Evolutionary conservation across 2,329 filamentous ascomycete species (phyloP).

Genomic region (Aspergillus sojae): DNA sequence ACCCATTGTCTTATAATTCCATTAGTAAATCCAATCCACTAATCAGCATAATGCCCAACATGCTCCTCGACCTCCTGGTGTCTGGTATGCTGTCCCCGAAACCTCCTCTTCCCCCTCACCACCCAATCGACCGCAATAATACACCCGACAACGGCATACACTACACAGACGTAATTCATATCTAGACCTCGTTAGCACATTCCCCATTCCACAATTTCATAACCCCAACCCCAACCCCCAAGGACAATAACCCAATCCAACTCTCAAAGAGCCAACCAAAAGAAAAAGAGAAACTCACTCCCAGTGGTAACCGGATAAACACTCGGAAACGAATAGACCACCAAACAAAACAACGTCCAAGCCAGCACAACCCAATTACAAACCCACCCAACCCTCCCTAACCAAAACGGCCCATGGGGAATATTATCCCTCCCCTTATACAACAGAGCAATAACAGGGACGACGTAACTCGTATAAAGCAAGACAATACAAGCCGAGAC

Average conservation of each 20-base stretch:
- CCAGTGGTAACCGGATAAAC: conserved; percentile 30
- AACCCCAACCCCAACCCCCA: too few relatives aligned
- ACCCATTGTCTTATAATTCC: background rate
- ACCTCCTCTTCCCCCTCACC: conserved; percentile 27
- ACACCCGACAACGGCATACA: conserved; percentile 29
- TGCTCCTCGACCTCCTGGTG: conserved; percentile 7
- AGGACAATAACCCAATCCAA: too few relatives aligned
- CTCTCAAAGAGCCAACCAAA: background rate
- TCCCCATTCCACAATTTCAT: too few relatives aligned
- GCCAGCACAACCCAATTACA: conserved; percentile 46
- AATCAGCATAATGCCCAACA: background rate
- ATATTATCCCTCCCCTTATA: conserved; percentile 47
- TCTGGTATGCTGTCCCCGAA: conserved; percentile 27
- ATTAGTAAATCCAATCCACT: background rate
- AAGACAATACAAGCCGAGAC: conserved; percentile 50
- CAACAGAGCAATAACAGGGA: conserved; percentile 51
- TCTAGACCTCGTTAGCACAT: conserved; percentile 17
- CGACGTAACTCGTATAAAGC: conserved; percentile 52
- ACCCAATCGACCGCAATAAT: conserved; percentile 38
- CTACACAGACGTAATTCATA: conserved; percentile 45
- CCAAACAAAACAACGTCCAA: conserved; percentile 48
- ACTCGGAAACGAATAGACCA: conserved; percentile 38
- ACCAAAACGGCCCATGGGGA: conserved; percentile 48
- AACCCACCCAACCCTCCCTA: conserved; percentile 45
- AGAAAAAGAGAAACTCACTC: conserved; percentile 25